Base-by-base conservation (phyloP, 352 stramenopile species). In the Phytophthora macrochlamydospora region DNA sequence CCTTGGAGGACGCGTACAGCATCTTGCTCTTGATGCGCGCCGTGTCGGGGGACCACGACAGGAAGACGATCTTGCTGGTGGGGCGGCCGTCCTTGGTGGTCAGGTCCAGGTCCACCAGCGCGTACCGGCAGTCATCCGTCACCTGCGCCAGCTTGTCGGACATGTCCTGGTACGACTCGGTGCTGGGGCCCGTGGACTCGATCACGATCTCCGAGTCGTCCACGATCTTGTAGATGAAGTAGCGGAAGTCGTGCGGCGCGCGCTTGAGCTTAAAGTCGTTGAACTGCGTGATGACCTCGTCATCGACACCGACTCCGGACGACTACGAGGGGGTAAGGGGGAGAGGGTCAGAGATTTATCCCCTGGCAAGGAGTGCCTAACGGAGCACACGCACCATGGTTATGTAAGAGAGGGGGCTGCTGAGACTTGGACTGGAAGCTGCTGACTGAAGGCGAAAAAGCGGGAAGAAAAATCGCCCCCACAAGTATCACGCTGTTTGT, bases 141-240 rank as follows among this genome's bases (percentile, higher is more conserved):
- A 92, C 62, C 59, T 83, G 59, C 29, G 85, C 65, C 54, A 97
- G 72, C 81, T 93, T 92, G 56, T 71, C 71, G 53, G 79, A 78
- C 74, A 97, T 97, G 71, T 97, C 89, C 52, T 97, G 83, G 73
- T 95, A 97, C 38, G 76, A 92, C 67, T 97, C 90, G 9, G 59
- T 69, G 50, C 78, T 72, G 31, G 80, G 73, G 32, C 93, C 93
- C 42, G 81, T 87, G 32, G 90, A 88, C 38, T 97, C 92, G 72
- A 98, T 97, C 45, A 97, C 86, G 57, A 99, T 98, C 76, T 98
- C 90, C 71, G 80, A 87, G 79, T 98, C 86, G 61, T 86, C 82
- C 57, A 95, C 89, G 68, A 98, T 98, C 84, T 97, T 97, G 87
- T 98, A 98, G 77, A 98, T 95, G 70, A 98, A 98, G 90, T 98